These are phyloP conservation scores for Urtica urens DNA, from an alignment of 306 rosid species.

Conservation along the genomic window DNA sequence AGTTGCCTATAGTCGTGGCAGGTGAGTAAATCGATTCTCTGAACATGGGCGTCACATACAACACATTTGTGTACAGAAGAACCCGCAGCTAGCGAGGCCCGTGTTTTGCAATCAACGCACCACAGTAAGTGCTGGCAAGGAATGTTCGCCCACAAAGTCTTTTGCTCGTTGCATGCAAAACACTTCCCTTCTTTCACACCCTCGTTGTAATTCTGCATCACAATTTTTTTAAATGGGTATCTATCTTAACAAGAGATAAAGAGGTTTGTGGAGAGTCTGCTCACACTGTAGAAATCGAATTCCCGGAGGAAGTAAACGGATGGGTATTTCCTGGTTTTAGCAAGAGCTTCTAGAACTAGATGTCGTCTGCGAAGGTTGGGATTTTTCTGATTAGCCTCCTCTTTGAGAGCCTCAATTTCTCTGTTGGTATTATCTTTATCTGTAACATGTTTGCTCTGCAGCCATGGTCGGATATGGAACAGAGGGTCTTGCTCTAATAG, in stretches of 20 bases:
- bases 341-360: constrained; percentile 24
- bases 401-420: constrained; percentile 2
- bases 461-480: constrained; percentile 10
- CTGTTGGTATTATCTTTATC: background rate
- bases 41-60: constrained; percentile 22
- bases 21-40: constrained; percentile 7
- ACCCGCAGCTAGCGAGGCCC: constrained; percentile 17
- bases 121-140: constrained; percentile 34
- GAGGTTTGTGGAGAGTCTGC: too few species aligned
- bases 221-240: too few species aligned
- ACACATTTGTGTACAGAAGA: constrained; percentile 25
- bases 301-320: constrained; percentile 27
- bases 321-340: constrained; percentile 16
- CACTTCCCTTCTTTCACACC: constrained; percentile 18
- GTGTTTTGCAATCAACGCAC: constrained; percentile 26
- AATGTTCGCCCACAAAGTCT: constrained; percentile 28
- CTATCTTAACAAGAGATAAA: too few species aligned
- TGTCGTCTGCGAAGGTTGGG: constrained; percentile 11
- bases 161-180: constrained; percentile 20
- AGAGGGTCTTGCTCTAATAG: constrained; percentile 28
- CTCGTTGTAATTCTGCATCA: constrained; percentile 19
- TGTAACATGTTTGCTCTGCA: constrained; percentile 1
- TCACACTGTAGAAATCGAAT: constrained; percentile 27
- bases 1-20: background rate
- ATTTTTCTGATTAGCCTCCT: background rate